phyloP scores from a whole-genome alignment of 2,329 filamentous ascomycete species.

The Apiospora hydei region DNA sequence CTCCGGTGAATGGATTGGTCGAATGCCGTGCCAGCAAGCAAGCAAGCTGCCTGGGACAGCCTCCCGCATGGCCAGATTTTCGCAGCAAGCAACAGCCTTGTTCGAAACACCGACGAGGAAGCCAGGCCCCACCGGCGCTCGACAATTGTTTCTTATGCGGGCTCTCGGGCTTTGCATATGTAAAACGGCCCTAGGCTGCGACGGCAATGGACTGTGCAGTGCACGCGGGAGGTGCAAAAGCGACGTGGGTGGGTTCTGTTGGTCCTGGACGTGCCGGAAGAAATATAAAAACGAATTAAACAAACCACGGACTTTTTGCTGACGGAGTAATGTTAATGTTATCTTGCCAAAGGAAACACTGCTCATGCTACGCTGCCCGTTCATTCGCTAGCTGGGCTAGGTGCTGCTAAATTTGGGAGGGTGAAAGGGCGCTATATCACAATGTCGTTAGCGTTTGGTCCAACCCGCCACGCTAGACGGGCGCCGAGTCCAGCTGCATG shows the following conservation, averaged over 20 bases:
- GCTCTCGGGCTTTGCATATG: neutral
- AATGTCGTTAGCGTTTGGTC: neutral
- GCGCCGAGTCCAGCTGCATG: neutral
- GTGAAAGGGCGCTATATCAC: neutral
- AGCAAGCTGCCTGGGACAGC: neutral
- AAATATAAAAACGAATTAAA: neutral
- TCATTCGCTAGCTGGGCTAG: neutral
- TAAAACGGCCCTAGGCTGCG: constrained; percentile 8
- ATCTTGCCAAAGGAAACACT: neutral
- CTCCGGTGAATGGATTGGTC: neutral
- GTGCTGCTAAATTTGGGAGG: constrained; percentile 10
- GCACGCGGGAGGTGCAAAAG: neutral
- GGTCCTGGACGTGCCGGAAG: neutral
- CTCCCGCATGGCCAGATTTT: neutral
- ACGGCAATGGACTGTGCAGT: neutral
- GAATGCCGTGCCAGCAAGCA: neutral
- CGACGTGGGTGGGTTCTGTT: constrained; percentile 17
- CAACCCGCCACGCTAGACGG: neutral
- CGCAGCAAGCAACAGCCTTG: neutral
- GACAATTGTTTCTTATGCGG: constrained; percentile 18
- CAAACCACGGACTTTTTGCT: neutral
- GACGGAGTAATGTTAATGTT: neutral
- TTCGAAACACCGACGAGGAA: constrained; percentile 6
- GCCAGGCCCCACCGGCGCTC: constrained; percentile 2
- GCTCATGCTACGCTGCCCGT: neutral